Evolutionary conservation across 2,329 filamentous ascomycete species (phyloP).

Genomic region (Paraconiothyrium sp.): DNA sequence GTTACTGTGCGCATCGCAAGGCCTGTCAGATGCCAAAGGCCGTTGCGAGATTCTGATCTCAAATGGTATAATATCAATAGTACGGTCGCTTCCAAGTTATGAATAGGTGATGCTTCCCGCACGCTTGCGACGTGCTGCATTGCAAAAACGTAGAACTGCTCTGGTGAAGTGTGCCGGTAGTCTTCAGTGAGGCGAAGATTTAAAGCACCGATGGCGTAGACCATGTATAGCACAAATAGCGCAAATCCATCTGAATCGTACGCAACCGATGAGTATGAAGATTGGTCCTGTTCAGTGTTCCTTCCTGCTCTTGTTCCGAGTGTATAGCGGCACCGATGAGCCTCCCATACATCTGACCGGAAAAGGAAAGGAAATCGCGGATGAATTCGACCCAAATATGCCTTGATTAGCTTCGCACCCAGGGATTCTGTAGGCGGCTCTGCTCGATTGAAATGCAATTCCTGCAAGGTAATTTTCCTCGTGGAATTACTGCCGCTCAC

Average conservation of each 20-base stretch:
- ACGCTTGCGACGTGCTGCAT: slow-evolving; percentile 61
- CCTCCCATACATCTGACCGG: slow-evolving; percentile 54
- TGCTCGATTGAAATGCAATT: slow-evolving; percentile 55
- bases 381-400: slow-evolving; percentile 59
- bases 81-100: slow-evolving; percentile 64
- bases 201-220: slow-evolving; percentile 63
- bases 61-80: slow-evolving; percentile 63
- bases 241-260: slow-evolving; percentile 53
- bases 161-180: slow-evolving; percentile 47
- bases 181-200: slow-evolving; percentile 60
- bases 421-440: slow-evolving; percentile 59
- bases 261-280: slow-evolving; percentile 17
- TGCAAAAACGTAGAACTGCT: slow-evolving; percentile 61
- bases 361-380: slow-evolving; percentile 62
- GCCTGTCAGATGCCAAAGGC: slow-evolving; percentile 65
- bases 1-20: slow-evolving; percentile 64
- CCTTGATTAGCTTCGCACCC: slow-evolving; percentile 55
- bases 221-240: slow-evolving; percentile 62
- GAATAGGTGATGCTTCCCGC: slow-evolving; percentile 58
- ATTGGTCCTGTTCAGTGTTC: not conserved
- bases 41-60: slow-evolving; percentile 60
- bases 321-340: slow-evolving; percentile 42
- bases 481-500: slow-evolving; percentile 30
- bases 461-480: slow-evolving; percentile 50
- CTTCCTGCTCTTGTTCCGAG: slow-evolving; percentile 9